Conservation (phyloP, 805 yeast genomes). For the Kurtzmaniella fragi region DNA sequence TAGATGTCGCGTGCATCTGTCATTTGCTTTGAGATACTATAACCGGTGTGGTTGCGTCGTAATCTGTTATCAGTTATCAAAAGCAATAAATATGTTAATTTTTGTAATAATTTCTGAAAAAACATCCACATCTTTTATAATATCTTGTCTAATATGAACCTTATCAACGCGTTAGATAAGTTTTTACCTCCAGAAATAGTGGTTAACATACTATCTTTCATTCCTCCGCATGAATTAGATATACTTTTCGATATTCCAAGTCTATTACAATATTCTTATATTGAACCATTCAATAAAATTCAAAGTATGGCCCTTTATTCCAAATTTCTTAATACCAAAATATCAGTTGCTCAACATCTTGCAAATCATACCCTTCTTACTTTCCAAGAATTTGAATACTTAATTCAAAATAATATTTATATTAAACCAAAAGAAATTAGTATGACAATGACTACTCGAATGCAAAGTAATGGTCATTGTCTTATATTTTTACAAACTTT, state of each 20-base stretch:
- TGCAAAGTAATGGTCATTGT: constrained; percentile 5
- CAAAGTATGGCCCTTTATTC: constrained; percentile 9
- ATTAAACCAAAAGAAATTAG: constrained; percentile 17
- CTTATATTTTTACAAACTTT: constrained; percentile 8
- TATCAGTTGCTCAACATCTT: background rate
- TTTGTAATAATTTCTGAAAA: too few species aligned
- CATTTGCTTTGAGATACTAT: too few species aligned
- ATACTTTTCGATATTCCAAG: constrained; percentile 9
- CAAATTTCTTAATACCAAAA: constrained; percentile 1
- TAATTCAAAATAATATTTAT: constrained; percentile 10
- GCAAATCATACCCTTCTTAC: constrained; percentile 6
- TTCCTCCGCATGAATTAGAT: constrained; percentile 11
- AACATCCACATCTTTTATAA: too few species aligned
- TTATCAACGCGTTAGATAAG: too few species aligned
- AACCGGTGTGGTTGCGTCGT: too few species aligned
- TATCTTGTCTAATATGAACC: too few species aligned
- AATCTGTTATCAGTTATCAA: too few species aligned
- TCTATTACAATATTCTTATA: constrained; percentile 7
- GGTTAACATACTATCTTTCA: constrained; percentile 8
- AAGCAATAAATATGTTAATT: too few species aligned
- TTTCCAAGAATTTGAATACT: constrained; percentile 11
- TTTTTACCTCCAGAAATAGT: constrained; percentile 14
- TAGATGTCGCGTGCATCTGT: too few species aligned
- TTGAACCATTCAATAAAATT: constrained; percentile 8
- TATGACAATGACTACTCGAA: too few species aligned